These are phyloP conservation scores for Phytophthora palmivora DNA, from an alignment of 352 stramenopile species.

Conservation along the genomic window DNA sequence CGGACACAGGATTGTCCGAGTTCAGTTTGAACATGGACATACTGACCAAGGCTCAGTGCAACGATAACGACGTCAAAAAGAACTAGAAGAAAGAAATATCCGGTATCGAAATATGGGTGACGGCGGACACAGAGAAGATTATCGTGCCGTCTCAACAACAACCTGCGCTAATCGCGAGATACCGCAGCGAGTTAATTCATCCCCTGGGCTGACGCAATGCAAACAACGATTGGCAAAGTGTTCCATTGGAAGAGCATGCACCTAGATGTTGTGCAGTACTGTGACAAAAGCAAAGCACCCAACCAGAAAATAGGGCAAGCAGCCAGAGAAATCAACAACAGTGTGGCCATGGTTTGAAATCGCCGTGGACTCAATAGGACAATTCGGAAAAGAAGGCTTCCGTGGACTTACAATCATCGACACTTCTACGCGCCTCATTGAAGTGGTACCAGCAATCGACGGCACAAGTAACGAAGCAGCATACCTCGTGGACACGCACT, in stretches of 20 bases:
- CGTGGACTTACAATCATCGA: background rate
- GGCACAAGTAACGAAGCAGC: background rate
- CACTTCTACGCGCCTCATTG: background rate
- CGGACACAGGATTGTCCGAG: background rate
- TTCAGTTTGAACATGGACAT: background rate
- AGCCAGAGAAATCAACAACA: background rate
- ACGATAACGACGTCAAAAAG: background rate
- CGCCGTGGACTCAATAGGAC: background rate
- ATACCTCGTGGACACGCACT: background rate
- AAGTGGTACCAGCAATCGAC: background rate
- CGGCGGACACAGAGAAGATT: background rate
- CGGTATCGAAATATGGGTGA: background rate
- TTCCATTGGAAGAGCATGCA: background rate
- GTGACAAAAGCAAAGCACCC: slow-evolving; percentile 9
- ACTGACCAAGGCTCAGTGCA: background rate
- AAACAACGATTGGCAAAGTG: background rate
- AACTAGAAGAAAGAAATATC: background rate
- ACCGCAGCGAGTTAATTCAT: background rate
- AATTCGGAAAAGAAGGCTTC: background rate
- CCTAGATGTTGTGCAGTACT: background rate
- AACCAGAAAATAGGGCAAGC: background rate
- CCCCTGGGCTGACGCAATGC: background rate
- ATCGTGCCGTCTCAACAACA: background rate
- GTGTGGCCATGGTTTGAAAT: slow-evolving; percentile 6
- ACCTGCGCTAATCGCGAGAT: background rate